Conservation (phyloP, 2,329 filamentous ascomycete genomes). For the Colletotrichum sp. region DNA sequence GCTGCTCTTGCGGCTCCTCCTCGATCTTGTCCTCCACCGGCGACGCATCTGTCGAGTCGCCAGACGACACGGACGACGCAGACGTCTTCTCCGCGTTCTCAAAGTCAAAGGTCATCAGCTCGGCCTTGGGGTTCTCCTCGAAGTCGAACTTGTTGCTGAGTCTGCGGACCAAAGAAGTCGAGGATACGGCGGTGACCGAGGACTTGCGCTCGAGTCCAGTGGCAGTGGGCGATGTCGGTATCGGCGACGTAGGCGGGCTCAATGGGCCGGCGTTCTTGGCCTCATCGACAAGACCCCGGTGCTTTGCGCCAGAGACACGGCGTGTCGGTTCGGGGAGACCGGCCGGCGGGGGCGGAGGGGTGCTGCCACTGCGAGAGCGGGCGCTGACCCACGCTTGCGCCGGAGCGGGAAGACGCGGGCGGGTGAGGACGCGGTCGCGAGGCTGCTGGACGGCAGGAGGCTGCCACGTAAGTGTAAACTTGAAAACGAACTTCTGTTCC, state of each 20-base stretch:
- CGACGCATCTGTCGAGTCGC: slow-evolving; percentile 3
- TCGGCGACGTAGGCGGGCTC: slow-evolving; percentile 30
- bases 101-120: slow-evolving; percentile 15
- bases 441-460: slow-evolving; percentile 55
- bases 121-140: slow-evolving; percentile 5
- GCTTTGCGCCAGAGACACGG: slow-evolving; percentile 50
- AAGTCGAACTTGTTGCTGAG: slow-evolving; percentile 21
- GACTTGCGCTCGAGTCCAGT: slow-evolving; percentile 23
- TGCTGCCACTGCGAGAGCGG: slow-evolving; percentile 42
- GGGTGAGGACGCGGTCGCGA: slow-evolving; percentile 66
- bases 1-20: slow-evolving; percentile 29
- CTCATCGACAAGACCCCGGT: slow-evolving; percentile 52
- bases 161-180: slow-evolving; percentile 9
- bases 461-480: slow-evolving; percentile 74
- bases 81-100: slow-evolving; percentile 9
- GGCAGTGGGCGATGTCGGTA: background rate
- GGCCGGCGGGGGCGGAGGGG: slow-evolving; percentile 36
- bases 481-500: slow-evolving; percentile 69
- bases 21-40: slow-evolving; percentile 4
- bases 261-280: slow-evolving; percentile 54
- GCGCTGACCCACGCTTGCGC: slow-evolving; percentile 68
- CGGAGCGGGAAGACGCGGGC: slow-evolving; percentile 72
- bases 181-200: slow-evolving; percentile 19
- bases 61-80: slow-evolving; percentile 10
- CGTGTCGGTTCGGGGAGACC: slow-evolving; percentile 49